A percentile compares a stretch with the other conserved stretches of the same genome.
Evolutionary conservation across 495 filamentous ascomycete species (phyloP).

Genomic region (Sordaria brevicollis): DNA sequence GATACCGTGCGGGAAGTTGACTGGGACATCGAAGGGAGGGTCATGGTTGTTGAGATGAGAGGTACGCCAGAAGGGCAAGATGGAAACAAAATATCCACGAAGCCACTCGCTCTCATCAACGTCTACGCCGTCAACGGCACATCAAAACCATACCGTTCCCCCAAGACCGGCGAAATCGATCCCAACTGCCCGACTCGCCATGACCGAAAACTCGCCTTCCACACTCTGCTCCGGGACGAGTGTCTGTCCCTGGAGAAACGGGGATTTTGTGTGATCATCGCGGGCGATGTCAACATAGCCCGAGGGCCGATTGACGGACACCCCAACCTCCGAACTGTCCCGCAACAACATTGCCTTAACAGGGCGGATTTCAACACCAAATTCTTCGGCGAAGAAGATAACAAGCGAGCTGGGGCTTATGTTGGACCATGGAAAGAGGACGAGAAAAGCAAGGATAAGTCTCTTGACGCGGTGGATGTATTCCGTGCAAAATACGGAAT

Average conservation of each 20-base stretch:
- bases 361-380: conserved; percentile 37
- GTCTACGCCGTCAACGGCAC: conserved; percentile 47
- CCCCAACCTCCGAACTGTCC: conserved; percentile 30
- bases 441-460: neutral
- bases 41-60: conserved; percentile 30
- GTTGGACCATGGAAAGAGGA: conserved; percentile 14
- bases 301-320: conserved; percentile 29
- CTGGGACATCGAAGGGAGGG: conserved; percentile 45
- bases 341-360: conserved; percentile 35
- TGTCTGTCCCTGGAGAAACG: conserved; percentile 22
- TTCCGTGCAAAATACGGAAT: conserved; percentile 15
- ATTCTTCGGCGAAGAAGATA: conserved; percentile 30
- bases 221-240: conserved; percentile 30
- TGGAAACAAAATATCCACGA: neutral
- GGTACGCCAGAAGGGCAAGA: neutral
- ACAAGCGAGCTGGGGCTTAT: conserved; percentile 8
- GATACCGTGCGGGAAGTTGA: conserved; percentile 18
- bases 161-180: conserved; percentile 24
- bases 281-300: conserved; percentile 42
- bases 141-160: conserved; percentile 29
- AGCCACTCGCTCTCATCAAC: conserved; percentile 31
- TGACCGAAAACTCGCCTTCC: conserved; percentile 38
- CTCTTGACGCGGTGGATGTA: conserved; percentile 19
- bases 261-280: conserved; percentile 32
- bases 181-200: conserved; percentile 30